Base-by-base conservation (phyloP, 1,139 yeast genomes). In the Suhomyces bolitotheri region DNA sequence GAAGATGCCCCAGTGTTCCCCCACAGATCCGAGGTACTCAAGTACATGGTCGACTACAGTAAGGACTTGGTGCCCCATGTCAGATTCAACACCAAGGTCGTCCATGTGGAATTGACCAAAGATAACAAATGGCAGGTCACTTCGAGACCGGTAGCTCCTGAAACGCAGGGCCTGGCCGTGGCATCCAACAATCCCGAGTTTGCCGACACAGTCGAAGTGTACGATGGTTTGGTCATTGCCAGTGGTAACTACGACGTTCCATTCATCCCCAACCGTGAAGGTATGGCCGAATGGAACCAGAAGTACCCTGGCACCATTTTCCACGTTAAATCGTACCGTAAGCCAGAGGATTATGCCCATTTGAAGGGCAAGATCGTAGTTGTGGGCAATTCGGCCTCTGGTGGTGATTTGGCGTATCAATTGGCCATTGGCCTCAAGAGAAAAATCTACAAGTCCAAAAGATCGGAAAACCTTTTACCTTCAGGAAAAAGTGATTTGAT, bases 351-450 rank as follows among this genome's bases (percentile, higher is more conserved):
- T 23, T 80, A 62, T 45, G 52, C 52, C 11, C 53, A 58, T 37
- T 61, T 71, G 40, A 66, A 57, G 19, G 59, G 57, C 3, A 47
- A 51, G 23, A 73, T 80, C 15, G 55, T 81, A 23, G 72, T 81
- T 9, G 70, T 81, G 4, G 88, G 87, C 1, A 76, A 76, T 45
- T 76, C 81, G 1, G 78, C 83, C 9, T 76, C 83, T 5, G 86
- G 82, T 1, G 63, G 71, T 7, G 88, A 81, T 48, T 64, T 80
- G 34, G 71, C 80, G 1, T 67, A 64, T 40, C 85, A 80, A 50
- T 43, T 76, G 22, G 66, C 71, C 2, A 59, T 64, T 4, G 53
- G 53, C 2, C 66, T 76, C 23, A 46, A 57, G 4, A 51, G 59
- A 29, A 51, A 52, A 19, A 63, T 77, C 11, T 73, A 70, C 53